Evolutionary conservation across 1,284 basidiomycete genomes (phyloP), one percentile per base, ranked within the genome.

Genomic region (Xerocomus amazonicus): DNA sequence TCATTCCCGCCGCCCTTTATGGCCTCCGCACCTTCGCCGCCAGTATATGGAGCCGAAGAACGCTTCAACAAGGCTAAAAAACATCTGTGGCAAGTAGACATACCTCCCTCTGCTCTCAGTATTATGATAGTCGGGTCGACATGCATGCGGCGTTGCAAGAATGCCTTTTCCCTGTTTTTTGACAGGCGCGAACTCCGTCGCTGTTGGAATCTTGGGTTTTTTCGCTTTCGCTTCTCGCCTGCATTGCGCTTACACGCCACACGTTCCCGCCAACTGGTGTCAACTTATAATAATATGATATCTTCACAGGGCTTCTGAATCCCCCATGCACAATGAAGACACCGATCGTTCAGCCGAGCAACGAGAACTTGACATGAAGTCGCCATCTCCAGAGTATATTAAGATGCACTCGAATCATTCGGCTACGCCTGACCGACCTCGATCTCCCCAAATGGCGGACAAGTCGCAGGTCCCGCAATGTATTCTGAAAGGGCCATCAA

Each of bases 51-150:
- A 39, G 10, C 54, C 44, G 66, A 69, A 32, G 68, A 70, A 38
- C 58, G 64, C 34, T 66, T 68, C 28, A 53, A 68, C 65, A 66
- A 70, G 50, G 68, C 68, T 26, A 66, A 70, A 63, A 66, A 66
- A 43, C 65, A 66, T 37, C 26, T 66, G 52, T 66, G 65, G 65
- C 55, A 57, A 70, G 65, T 69, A 42, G 40, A 50, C 29, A n/a
- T 38, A 2, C 45, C 39, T 35, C 39, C 38, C 47, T 33, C 34
- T 48, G 43, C 46, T 47, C 51, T 45, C 39, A 27, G 42, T 34
- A 16, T 40, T 34, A 16, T 40, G 38, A 47, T 16, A 23, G 38
- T 37, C 45, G 47, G 39, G 32, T 43, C 29, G 45, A 45, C 53
- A 45, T 45, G 52, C 46, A 19, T 50, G 50, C 47, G 55, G 49